These are phyloP conservation scores for Acrodontium crateriforme DNA, from an alignment of 2,329 filamentous ascomycete genomes.

Conservation along the genomic window DNA sequence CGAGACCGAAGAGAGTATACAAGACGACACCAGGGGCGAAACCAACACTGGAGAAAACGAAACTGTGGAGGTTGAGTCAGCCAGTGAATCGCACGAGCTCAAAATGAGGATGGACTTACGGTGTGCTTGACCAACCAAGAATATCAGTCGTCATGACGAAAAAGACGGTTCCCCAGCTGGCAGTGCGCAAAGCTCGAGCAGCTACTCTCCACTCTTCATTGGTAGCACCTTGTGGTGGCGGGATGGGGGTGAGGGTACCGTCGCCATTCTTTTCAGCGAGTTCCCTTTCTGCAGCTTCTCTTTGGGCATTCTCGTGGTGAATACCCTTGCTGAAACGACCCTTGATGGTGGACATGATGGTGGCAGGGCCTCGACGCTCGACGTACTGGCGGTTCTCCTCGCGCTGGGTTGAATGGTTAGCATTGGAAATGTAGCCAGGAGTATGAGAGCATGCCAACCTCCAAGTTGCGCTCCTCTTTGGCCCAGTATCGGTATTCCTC, in stretches of 20 bases:
- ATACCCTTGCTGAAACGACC: constrained; percentile 1
- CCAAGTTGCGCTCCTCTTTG: constrained; percentile 21
- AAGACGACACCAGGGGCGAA: constrained; percentile 25
- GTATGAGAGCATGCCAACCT: too few species aligned
- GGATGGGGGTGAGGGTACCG: constrained; percentile 2
- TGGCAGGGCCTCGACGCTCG: background rate
- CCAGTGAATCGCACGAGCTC: constrained; percentile 22
- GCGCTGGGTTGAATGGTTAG: too few species aligned
- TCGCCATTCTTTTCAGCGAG: constrained; percentile 3
- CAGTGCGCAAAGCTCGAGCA: constrained; percentile 22
- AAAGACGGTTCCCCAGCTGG: constrained; percentile 23
- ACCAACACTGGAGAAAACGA: constrained; percentile 14
- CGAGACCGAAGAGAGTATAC: constrained; percentile 24
- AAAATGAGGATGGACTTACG: too few species aligned
- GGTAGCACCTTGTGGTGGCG: too few species aligned
- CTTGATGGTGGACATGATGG: constrained; percentile 1
- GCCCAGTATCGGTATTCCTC: constrained; percentile 30
- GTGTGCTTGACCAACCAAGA: too few species aligned
- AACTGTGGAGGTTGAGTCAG: constrained; percentile 20
- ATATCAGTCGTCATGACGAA: constrained; percentile 34
- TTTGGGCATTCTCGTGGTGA: constrained; percentile 1
- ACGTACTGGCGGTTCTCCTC: constrained; percentile 1
- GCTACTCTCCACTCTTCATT: constrained; percentile 24
- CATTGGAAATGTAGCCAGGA: too few species aligned
- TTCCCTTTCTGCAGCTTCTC: too few species aligned